Conservation (phyloP, 2,329 filamentous ascomycete genomes). For the Ophiosphaerella herpotricha region DNA sequence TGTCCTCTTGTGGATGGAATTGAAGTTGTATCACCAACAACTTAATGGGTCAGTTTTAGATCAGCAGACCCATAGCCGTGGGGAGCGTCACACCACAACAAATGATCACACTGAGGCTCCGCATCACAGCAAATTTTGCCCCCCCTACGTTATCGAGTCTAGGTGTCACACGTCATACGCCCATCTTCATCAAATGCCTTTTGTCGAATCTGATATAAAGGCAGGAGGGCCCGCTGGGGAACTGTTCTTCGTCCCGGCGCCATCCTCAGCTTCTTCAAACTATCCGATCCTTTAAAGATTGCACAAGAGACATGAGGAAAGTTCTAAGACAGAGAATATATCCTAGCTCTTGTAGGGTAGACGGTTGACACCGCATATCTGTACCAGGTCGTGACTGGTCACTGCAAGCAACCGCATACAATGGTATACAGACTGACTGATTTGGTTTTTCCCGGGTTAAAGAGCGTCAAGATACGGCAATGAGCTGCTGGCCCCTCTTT, state of each 20-base stretch:
- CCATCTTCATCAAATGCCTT: too few relatives aligned
- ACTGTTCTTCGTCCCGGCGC: conserved; percentile 26
- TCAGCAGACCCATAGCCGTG: too few relatives aligned
- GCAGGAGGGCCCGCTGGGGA: conserved; percentile 1
- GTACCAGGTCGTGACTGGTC: conserved; percentile 27
- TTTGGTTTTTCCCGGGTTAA: conserved; percentile 18
- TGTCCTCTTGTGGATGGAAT: too few relatives aligned
- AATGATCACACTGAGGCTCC: too few relatives aligned
- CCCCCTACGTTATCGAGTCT: too few relatives aligned
- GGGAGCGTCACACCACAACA: too few relatives aligned
- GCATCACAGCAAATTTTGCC: too few relatives aligned
- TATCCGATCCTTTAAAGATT: conserved; percentile 17
- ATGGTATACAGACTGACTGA: conserved; percentile 31
- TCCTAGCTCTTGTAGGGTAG: conserved; percentile 22
- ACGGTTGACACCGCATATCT: conserved; percentile 19
- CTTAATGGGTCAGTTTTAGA: too few relatives aligned
- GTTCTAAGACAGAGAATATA: conserved; percentile 31
- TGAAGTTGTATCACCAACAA: too few relatives aligned
- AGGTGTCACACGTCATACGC: too few relatives aligned
- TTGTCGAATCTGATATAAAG: too few relatives aligned
- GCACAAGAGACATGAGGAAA: conserved; percentile 22
- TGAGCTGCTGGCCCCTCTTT: conserved; percentile 23
- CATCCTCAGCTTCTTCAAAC: conserved; percentile 23
- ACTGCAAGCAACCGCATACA: conserved; percentile 26
- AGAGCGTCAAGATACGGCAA: conserved; percentile 20